phyloP scores from a whole-genome alignment of 2,329 filamentous ascomycete species.

The Penicillium vulpinum region DNA sequence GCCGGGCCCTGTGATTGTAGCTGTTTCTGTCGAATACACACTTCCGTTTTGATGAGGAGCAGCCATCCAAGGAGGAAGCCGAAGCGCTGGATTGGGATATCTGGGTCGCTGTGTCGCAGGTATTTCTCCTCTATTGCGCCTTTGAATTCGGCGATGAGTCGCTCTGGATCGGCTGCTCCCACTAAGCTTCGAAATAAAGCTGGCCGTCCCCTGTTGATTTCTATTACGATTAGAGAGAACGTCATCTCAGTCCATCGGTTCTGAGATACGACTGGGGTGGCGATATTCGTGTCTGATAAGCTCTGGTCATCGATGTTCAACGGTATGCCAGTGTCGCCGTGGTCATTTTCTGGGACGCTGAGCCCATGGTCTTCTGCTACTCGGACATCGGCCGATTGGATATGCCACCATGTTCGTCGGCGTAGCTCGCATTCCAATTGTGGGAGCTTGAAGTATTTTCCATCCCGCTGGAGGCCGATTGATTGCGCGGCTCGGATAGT shows the following conservation, averaged over 20 bases:
- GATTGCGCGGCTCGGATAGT: conserved; percentile 55
- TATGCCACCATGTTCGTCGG: conserved; percentile 56
- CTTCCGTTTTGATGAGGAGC: conserved; percentile 39
- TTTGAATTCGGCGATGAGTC: conserved; percentile 47
- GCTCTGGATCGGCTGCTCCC: conserved; percentile 18
- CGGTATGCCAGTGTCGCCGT: conserved; percentile 42
- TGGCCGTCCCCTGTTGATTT: conserved; percentile 48
- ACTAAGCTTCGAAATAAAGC: not conserved
- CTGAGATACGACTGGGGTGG: conserved; percentile 50
- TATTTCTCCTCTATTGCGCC: conserved; percentile 52
- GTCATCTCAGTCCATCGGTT: conserved; percentile 60
- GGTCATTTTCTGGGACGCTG: conserved; percentile 49
- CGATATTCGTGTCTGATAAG: conserved; percentile 50
- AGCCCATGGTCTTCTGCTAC: conserved; percentile 61
- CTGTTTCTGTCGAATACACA: conserved; percentile 33
- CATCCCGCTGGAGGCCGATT: conserved; percentile 52
- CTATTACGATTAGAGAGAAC: conserved; percentile 55
- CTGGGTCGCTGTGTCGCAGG: conserved; percentile 54
- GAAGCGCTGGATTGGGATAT: conserved; percentile 48
- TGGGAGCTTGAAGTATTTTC: conserved; percentile 50
- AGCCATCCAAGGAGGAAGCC: conserved; percentile 31
- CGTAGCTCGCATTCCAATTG: conserved; percentile 58
- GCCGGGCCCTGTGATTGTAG: conserved; percentile 13
- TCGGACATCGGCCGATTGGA: conserved; percentile 47
- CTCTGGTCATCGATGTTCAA: conserved; percentile 57